Base-by-base conservation (phyloP, 805 yeast species). In the Schwanniomyces vanrijiae region DNA sequence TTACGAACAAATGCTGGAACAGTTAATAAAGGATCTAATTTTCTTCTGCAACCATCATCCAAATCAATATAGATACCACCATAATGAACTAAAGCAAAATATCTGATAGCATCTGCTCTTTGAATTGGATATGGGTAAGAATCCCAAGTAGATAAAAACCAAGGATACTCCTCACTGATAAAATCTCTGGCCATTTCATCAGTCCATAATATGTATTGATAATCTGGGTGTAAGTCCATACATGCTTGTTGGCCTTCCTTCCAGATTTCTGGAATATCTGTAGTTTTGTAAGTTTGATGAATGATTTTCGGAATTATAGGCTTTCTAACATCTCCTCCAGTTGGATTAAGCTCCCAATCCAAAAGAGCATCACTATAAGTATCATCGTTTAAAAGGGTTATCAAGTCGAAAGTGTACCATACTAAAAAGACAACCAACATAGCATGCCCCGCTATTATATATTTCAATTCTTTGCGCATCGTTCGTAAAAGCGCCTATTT, bases 41-140 rank as follows among this genome's bases (percentile, higher is more conserved):
- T 77, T 50, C 90, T 75, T 54, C 80, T 80, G 66, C 96, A 90
- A 6, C 94, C 96, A 63, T 88, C 96, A 62, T 90, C 97, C 55
- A 91, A 71, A 66, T 90, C 97, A 53, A 90, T 82, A 66, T 91
- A 91, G 40, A 91, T 76, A 37, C 97, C 97, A 50, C 97, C 97
- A 60, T 78, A 90, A 61, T 88, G 90, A 45, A 76, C 77, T 51
- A 91, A 69, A 5, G 88, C 86, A 67, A 91, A 91, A 69, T 91
- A 91, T 53, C 97, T 77, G 41, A 91, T 87, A 5, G 89, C 94
- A 60, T 91, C 97, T 1, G 96, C 97, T 48, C 97, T 73, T 72
- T 89, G 83, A 54, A 91, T 91, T 11, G 91, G 90, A 61, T 83
- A 90, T 37, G 77, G 80, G 61, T 91, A 91, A 21, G 76, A 65